Evolutionary conservation across 352 stramenopile genomes (phyloP), one percentile per base, ranked within the genome.

Genomic region (Saprolegnia parasitica): DNA sequence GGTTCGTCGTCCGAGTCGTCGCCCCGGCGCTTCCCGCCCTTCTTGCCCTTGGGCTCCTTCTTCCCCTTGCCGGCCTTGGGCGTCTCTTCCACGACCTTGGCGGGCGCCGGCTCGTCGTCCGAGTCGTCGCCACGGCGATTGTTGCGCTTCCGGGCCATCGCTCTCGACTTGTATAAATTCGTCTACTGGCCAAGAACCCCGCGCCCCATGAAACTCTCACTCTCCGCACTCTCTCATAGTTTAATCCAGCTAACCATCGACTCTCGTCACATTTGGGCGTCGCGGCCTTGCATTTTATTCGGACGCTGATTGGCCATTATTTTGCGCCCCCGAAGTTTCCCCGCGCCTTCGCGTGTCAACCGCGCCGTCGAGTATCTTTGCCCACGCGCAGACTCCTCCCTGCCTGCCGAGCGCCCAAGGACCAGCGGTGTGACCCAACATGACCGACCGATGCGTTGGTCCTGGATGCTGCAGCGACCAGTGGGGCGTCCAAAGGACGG

Each of bases 1-100:
- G 71, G 72, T 24, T 71, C 76, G 29, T 87, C 78, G 47, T 94
- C 86, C 65, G 83, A 90, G 71, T 91, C 84, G 73, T 85, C 83
- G 56, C 81, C 84, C 55, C 79, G 81, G 24, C 84, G 23, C 60
- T 67, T 81, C 23, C 76, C 76, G 73, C 83, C 82, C 77, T 92
- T 91, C 76, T 92, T 92, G 29, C 29, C 29, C 42, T 49, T 49
- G 18, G 42, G 42, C 42, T 49, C 42, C 81, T 92, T 92, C n/a
- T 73, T 74, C 18, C 81, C 37, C 50, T 71, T 71, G 39, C 21
- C 32, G 18, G 39, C 46, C 32, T 62, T 62, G 21, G 26, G 23
- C 16, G n/a, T 62, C 32, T 71, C 52, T 29, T 61, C 63, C 10
- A 42, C 63, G 40, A 45, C 52, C 18, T 40, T 50, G 45, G 63